Evolutionary conservation across 257 asterid genomes (phyloP), one percentile per base, ranked within the genome.

Genomic region (Avicennia marina): DNA sequence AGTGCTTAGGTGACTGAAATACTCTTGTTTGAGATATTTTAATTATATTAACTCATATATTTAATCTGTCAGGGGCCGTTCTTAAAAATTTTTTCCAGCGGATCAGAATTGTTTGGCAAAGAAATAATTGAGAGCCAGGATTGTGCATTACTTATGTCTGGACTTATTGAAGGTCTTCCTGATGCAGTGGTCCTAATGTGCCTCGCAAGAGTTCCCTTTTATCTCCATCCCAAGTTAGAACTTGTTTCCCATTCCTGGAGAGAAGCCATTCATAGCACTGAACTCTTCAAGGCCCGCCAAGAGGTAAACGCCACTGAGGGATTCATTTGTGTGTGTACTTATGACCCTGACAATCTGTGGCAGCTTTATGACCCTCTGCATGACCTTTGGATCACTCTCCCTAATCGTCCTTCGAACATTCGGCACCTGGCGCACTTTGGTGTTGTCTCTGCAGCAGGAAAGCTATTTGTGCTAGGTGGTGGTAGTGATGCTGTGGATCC

Each of bases 401-500:
- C 99, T 0, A 74, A 68, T 15, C 84, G 89, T 46, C 96, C 97
- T 0, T 89, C 99, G n/a, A 84, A 74, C 70, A 81, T 89, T 16
- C 79, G 81, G 46, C 96, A 89, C 72, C 95, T 89, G 21, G 96
- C 99, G 1, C 96, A 89, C 71, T 93, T 93, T 41, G 99, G 99
- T 1, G 81, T 63, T 9, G 99, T 93, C 70, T 89, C 94, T 5
- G 74, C 86, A 26, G 87, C 85, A 0, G 95, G 99, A 59, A 93
- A 93, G 71, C 70, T 93, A 26, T 93, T 82, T 58, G 97, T 93
- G 29, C 89, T 93, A 0, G 99, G 99, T 39, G 97, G 99, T 33
- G 84, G 89, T 18, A 93, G 99, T 40, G 99, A 93, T 32, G 94
- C 94, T 2, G 99, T 93, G 47, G 99, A 93, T 62, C 97, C 99